Base-by-base conservation (phyloP, 768 basidiomycete species). In the Phylloporus scabripes region DNA sequence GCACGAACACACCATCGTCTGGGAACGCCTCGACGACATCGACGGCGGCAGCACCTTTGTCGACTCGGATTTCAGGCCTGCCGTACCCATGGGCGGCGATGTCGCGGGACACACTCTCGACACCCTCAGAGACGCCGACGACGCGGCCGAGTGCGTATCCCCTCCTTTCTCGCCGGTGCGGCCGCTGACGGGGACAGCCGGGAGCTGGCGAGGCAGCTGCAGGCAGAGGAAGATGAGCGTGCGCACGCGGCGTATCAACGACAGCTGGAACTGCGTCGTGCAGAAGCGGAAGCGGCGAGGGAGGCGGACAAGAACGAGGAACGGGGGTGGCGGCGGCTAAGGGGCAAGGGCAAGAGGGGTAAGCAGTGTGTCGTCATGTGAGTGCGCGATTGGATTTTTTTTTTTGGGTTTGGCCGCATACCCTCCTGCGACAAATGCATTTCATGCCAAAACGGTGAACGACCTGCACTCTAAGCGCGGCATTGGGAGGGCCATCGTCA, bases 1-100 rank as follows among this genome's bases (percentile, higher is more conserved):
- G 2, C 65, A 79, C 49, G 92, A 95, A 62, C 73, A 82, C 0
- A 80, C 80, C 15, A 80, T 95, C 21, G 85, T 93, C 3, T 96
- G 93, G 93, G 93, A 96, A 67, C 80, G 85, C 17, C 70, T 96
- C 24, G 89, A 88, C 57, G 93, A 95, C 59, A 77, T 93, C 26
- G 92, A 95, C 51, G 90, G 90, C 1, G 76, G 80, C 2, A 82
- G 74, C 26, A 77, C 78, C 5, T 95, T 92, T 59, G 87, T 87
- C 18, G 91, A 93, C 61, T 77, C 81, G 0, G 70, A 80, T 40
- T 86, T 95, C 50, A 64, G 75, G 31, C 71, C 64, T 10, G 71
- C 85, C 7, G 80, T 71, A 38, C 87, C 90, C 1, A 79, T 77
- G 0, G 92, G 90, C 0, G 90, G 90, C 0, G 89, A 92, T 58